Evolutionary conservation across 179 eudicot genomes (phyloP).

Genomic region (Beta lomatogona): DNA sequence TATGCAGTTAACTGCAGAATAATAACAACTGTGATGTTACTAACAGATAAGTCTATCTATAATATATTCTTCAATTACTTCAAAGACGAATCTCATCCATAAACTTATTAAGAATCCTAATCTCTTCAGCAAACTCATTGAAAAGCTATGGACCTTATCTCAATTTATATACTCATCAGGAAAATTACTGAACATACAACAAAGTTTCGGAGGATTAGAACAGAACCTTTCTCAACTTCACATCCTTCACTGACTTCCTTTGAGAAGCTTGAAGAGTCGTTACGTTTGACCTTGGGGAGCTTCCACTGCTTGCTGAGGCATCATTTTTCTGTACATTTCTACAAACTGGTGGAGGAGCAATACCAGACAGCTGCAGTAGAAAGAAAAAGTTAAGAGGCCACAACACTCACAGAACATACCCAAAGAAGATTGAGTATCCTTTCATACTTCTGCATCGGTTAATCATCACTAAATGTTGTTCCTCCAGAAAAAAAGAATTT

Average conservation of each 20-base stretch:
- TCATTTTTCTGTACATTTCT: constrained; percentile 67
- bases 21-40: neutral
- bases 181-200: neutral
- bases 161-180: neutral
- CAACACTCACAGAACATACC: neutral
- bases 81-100: neutral
- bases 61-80: no score
- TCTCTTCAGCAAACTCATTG: neutral
- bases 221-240: constrained; percentile 90
- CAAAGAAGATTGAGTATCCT: no score
- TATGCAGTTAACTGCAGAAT: neutral
- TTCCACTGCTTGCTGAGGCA: constrained; percentile 46
- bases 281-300: constrained; percentile 67
- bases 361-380: constrained; percentile 75
- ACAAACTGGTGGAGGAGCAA: constrained; percentile 90
- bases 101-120: neutral
- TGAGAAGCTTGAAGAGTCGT: constrained; percentile 85
- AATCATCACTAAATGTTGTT: no score
- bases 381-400: constrained; percentile 25
- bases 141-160: neutral
- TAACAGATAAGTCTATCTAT: neutral
- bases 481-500: no score
- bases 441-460: no score
- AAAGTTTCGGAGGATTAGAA: neutral
- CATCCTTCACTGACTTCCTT: constrained; percentile 95